A percentile compares a stretch with the other conserved stretches of the same genome.
phyloP scores from a whole-genome alignment of 768 basidiomycete genomes.

The Coprinopsis marcescibilis region DNA sequence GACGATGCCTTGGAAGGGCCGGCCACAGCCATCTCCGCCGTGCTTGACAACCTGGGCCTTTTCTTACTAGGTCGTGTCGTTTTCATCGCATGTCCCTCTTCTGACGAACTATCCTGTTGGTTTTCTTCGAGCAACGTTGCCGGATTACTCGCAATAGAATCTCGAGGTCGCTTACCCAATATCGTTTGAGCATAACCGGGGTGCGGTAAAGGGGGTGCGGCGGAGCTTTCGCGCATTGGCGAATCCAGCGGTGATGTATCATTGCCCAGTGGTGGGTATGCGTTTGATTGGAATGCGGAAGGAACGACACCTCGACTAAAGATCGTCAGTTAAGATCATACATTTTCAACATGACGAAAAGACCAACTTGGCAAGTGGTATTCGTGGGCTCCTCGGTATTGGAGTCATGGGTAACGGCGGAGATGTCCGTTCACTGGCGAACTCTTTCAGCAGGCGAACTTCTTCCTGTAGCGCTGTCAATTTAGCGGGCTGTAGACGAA shows the following conservation, averaged over 20 bases:
- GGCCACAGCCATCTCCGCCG: neutral
- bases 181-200: conserved; percentile 39
- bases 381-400: conserved; percentile 3
- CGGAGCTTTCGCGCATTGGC: conserved; percentile 6
- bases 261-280: conserved; percentile 1
- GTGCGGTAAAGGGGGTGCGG: conserved; percentile 17
- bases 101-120: conserved; percentile 31
- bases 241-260: conserved; percentile 3
- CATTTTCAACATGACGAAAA: neutral
- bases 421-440: neutral
- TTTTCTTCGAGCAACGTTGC: conserved; percentile 36
- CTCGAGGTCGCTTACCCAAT: conserved; percentile 65
- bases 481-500: conserved; percentile 21
- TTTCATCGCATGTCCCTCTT: conserved; percentile 31
- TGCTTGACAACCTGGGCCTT: conserved; percentile 33
- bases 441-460: conserved; percentile 2
- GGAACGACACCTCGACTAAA: conserved; percentile 4
- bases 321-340: neutral
- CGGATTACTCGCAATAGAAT: conserved; percentile 38
- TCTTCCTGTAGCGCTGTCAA: conserved; percentile 13
- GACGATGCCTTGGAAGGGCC: conserved; percentile 4
- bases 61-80: conserved; percentile 48
- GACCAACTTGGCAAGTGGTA: conserved; percentile 4
- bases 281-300: conserved; percentile 7
- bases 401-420: conserved; percentile 5